A percentile compares a stretch with the other conserved stretches of the same genome.
These are phyloP conservation scores for Lactarius hatsudake DNA, from an alignment of 768 basidiomycete species.

Conservation along the genomic window DNA sequence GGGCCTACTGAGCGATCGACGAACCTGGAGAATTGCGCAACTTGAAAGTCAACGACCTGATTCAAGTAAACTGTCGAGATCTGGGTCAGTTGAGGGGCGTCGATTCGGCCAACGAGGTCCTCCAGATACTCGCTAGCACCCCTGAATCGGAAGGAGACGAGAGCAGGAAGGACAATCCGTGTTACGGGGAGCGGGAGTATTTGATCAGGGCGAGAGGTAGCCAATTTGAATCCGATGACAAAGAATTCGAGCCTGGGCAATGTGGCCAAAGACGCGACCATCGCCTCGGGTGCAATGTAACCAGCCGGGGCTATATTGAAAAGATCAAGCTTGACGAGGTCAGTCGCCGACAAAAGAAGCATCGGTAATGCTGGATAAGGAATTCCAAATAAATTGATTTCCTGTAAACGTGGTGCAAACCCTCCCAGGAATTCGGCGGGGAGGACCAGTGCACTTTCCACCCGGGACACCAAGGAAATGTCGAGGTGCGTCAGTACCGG, in stretches of 20 bases:
- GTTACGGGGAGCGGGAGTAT: background rate
- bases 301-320: too few species aligned
- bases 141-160: background rate
- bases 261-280: background rate
- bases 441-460: too few species aligned
- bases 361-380: too few species aligned
- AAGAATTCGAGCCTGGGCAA: background rate
- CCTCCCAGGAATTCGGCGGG: background rate
- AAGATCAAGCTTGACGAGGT: too few species aligned
- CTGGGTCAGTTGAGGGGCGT: background rate
- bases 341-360: too few species aligned
- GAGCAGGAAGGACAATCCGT: background rate
- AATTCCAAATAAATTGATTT: slow-evolving; percentile 16
- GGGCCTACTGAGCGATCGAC: background rate
- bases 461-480: slow-evolving; percentile 32
- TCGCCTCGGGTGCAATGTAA: background rate
- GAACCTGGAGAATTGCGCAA: background rate
- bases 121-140: background rate
- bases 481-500: slow-evolving; percentile 36
- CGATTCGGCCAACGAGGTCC: background rate
- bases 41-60: slow-evolving; percentile 35
- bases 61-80: background rate
- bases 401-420: slow-evolving; percentile 86
- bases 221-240: background rate
- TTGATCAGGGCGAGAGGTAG: background rate